phyloP scores from a whole-genome alignment of 441 rosid species.

The Sinapis alba region DNA sequence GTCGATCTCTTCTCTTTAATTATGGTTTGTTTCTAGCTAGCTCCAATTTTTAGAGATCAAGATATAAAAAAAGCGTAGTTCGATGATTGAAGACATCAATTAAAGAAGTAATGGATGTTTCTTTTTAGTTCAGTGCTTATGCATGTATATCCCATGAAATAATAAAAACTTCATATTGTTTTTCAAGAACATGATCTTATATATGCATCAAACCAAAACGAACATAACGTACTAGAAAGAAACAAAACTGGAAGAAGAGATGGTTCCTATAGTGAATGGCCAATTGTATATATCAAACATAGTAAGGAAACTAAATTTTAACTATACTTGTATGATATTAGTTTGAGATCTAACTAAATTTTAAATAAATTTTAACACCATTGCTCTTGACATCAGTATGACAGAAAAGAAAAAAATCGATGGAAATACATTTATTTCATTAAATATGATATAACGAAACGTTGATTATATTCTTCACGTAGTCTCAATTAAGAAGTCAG shows the following conservation, averaged over 20 bases:
- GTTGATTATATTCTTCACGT: slow-evolving; percentile 39
- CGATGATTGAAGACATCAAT: slow-evolving; percentile 1
- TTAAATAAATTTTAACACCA: no score
- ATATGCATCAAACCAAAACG: not conserved
- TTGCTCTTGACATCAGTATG: slow-evolving; percentile 19
- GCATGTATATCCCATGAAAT: slow-evolving; percentile 1
- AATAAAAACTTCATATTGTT: not conserved
- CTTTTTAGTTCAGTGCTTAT: not conserved
- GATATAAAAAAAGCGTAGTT: not conserved
- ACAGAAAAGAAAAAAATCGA: not conserved
- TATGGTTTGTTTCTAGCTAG: slow-evolving; percentile 34
- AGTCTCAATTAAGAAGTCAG: slow-evolving; percentile 16
- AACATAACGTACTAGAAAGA: not conserved
- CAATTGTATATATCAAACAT: not conserved
- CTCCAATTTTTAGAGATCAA: slow-evolving; percentile 18
- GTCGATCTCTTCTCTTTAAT: slow-evolving; percentile 20
- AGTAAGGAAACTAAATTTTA: not conserved
- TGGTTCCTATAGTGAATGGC: not conserved
- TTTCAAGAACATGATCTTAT: not conserved
- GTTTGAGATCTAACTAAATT: no score
- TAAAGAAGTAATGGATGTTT: slow-evolving; percentile 1
- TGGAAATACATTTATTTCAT: slow-evolving; percentile 2
- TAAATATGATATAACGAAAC: not conserved
- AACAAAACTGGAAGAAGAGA: not conserved
- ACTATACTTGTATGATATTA: slow-evolving; percentile 16